Evolutionary conservation across 306 rosid species (phyloP).

Genomic region (Cicer cuneatum): DNA sequence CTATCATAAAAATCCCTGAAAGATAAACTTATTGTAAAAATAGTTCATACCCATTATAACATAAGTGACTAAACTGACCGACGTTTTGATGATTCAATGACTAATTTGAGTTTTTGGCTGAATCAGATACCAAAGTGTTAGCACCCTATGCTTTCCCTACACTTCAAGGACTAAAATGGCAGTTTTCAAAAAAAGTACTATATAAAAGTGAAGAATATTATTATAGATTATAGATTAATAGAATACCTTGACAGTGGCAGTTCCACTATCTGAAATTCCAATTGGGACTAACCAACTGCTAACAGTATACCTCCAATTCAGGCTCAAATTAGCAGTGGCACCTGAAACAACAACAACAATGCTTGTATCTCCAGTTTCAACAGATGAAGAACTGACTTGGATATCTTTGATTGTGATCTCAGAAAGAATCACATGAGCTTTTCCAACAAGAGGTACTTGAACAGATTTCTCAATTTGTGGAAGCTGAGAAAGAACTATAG

Average conservation of each 20-base stretch:
- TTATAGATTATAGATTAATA: background rate
- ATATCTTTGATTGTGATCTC: slow-evolving; percentile 60
- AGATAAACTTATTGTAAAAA: too few species aligned
- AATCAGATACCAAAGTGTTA: too few species aligned
- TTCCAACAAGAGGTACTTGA: slow-evolving; percentile 67
- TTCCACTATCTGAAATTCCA: slow-evolving; percentile 76
- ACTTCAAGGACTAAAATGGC: too few species aligned
- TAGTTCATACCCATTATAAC: too few species aligned
- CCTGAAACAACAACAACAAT: slow-evolving; percentile 66
- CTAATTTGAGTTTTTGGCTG: too few species aligned
- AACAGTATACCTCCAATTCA: slow-evolving; percentile 69
- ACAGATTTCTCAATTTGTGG: slow-evolving; percentile 66
- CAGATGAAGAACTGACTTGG: slow-evolving; percentile 64
- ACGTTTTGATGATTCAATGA: too few species aligned
- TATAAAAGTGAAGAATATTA: slow-evolving; percentile 20
- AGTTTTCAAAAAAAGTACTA: background rate
- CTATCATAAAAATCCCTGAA: too few species aligned
- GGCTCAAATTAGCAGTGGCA: slow-evolving; percentile 75
- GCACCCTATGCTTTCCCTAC: too few species aligned
- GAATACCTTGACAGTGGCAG: slow-evolving; percentile 68
- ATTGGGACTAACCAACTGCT: slow-evolving; percentile 63
- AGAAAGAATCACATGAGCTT: slow-evolving; percentile 65
- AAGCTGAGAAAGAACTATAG: slow-evolving; percentile 64
- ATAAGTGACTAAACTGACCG: too few species aligned
- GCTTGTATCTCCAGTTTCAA: slow-evolving; percentile 68